phyloP scores from a whole-genome alignment of 1,139 yeast species.

The Nakaseomyces glabratus region DNA sequence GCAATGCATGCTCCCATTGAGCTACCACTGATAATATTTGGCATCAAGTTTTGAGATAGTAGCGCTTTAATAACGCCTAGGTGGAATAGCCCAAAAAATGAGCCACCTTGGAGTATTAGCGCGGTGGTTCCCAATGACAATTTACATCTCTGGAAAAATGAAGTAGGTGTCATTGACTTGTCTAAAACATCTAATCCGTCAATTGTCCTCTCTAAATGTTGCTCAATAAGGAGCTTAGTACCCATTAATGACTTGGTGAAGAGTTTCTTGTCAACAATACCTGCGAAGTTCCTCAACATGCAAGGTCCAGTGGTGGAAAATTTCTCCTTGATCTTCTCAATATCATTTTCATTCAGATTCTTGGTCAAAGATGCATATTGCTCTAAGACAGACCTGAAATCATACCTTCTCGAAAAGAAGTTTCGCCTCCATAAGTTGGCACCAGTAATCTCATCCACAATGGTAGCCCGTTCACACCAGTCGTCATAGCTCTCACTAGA shows the following conservation, averaged over 20 bases:
- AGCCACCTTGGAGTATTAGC: conserved; percentile 83
- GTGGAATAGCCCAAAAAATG: conserved; percentile 87
- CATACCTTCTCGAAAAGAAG: conserved; percentile 74
- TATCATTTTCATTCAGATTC: conserved; percentile 55
- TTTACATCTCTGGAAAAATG: conserved; percentile 83
- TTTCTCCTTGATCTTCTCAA: conserved; percentile 52
- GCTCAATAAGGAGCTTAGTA: conserved; percentile 80
- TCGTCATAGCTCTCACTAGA: conserved; percentile 42
- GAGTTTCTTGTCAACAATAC: conserved; percentile 69
- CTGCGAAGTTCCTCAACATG: conserved; percentile 79
- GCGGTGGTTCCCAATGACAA: conserved; percentile 90
- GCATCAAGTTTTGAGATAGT: conserved; percentile 62
- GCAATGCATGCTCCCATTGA: conserved; percentile 94
- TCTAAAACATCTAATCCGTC: conserved; percentile 52
- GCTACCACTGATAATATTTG: conserved; percentile 83
- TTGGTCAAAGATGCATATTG: conserved; percentile 53
- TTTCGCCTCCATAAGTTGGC: conserved; percentile 80
- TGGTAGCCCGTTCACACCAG: conserved; percentile 51
- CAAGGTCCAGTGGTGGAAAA: conserved; percentile 61
- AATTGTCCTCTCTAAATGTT: conserved; percentile 69
- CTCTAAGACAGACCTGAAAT: conserved; percentile 71
- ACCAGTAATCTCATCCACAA: conserved; percentile 58
- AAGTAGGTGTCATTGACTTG: conserved; percentile 47
- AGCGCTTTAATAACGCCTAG: conserved; percentile 83
- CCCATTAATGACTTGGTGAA: conserved; percentile 81